Percentiles rank a stretch among this genome's conserved stretches.
Evolutionary conservation across 1,284 basidiomycete species (phyloP).

Genomic region (Fomitiporia mediterranea): DNA sequence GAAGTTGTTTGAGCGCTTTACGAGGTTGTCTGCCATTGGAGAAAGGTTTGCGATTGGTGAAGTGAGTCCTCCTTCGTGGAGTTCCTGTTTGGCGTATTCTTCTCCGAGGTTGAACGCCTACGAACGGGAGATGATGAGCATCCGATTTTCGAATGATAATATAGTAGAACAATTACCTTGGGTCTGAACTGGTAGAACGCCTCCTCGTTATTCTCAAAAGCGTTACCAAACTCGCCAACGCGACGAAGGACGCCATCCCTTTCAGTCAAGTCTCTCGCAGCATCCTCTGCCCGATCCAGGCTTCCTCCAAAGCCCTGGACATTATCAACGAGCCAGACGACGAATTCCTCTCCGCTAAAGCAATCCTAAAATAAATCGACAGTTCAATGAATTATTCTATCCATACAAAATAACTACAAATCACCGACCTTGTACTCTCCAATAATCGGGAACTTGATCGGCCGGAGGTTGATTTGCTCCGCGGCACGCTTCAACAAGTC

Average conservation of each 20-base stretch:
- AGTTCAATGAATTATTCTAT: not conserved
- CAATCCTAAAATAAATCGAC: conserved; percentile 41
- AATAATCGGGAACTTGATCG: conserved; percentile 74
- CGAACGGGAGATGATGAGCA: too few species aligned
- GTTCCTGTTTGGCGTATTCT: conserved; percentile 31
- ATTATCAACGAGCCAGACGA: conserved; percentile 67
- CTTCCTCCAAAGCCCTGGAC: conserved; percentile 67
- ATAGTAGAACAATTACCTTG: conserved; percentile 43
- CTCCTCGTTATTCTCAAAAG: conserved; percentile 68
- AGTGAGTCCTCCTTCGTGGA: conserved; percentile 25
- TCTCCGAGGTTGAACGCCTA: conserved; percentile 67
- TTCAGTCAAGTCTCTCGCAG: conserved; percentile 72
- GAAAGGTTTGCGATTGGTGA: conserved; percentile 37
- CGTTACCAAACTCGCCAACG: conserved; percentile 77
- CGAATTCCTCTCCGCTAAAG: conserved; percentile 79
- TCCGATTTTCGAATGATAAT: too few species aligned
- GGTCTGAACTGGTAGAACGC: conserved; percentile 78
- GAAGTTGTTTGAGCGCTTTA: conserved; percentile 64
- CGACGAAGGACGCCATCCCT: conserved; percentile 69
- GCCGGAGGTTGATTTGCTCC: conserved; percentile 55
- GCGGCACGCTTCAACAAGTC: conserved; percentile 62
- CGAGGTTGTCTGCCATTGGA: conserved; percentile 50
- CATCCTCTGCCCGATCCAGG: conserved; percentile 75
- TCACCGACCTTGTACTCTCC: conserved; percentile 63
- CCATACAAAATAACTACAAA: not conserved